Evolutionary conservation across 495 filamentous ascomycete species (phyloP), one percentile per base, ranked within the genome.

Genomic region (Ascodesmis nigricans): DNA sequence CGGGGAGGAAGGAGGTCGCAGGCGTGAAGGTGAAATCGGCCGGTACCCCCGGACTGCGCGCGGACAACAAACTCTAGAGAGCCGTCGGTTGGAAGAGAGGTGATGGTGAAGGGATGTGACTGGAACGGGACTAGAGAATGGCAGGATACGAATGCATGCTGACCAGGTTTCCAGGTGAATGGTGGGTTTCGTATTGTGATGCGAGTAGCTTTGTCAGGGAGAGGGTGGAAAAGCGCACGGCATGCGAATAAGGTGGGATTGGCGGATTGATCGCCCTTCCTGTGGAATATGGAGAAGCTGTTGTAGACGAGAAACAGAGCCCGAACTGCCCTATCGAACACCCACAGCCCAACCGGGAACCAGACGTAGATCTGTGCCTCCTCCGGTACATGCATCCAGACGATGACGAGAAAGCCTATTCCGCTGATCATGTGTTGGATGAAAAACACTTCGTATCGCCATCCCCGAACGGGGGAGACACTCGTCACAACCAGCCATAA

Each of bases 31-130:
- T 74, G 69, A 30, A 87, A 64, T 0, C 68, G 60, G 22, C 58
- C 60, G 1, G 80, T 83, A 29, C 75, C 73, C 3, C 80, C 79
- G 23, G 59, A 58, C 41, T 80, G 70, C 1, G 73, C 66, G 29
- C 74, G 69, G 6, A 87, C 61, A 13, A 79, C 59, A 23, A 90
- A 68, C 41, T 81, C 75, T 41, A 87, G 60, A 29, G 59, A 58
- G 5, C 61, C 57, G 29, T 70, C 66, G 1, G 49, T 54, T 0
- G 71, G 66, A 5, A 71, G 53, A 1, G 66, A 67, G 16, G 71
- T 64, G 37, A 90, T 78, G 4, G 79, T 84, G 49, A 83, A 87
- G 0, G 81, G 81, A 35, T 91, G 81, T 0, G 66, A 67, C 50
- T 90, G 75, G 3, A 81, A 46, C 0, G 67, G 66, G 0, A 64